Evolutionary conservation across 2,329 filamentous ascomycete species (phyloP).

Genomic region (Colletotrichum kahawae): DNA sequence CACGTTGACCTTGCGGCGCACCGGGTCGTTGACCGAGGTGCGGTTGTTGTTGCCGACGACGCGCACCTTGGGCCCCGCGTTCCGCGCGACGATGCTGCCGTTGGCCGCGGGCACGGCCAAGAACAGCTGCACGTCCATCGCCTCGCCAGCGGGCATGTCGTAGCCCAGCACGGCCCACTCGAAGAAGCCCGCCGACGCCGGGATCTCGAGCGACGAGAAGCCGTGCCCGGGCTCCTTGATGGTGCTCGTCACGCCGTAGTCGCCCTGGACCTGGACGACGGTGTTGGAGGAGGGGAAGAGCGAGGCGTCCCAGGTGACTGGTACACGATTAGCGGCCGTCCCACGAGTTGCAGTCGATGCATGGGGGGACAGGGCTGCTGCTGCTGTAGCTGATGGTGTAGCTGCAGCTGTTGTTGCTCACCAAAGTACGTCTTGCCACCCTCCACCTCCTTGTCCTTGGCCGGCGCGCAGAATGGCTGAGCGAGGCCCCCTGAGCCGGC

Average conservation of each 20-base stretch:
- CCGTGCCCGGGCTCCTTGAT: constrained; percentile 11
- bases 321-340: background rate
- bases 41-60: background rate
- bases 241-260: constrained; percentile 4
- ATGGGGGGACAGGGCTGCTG: background rate
- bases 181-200: constrained; percentile 20
- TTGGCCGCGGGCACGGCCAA: constrained; percentile 13
- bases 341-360: background rate
- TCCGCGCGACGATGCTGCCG: background rate
- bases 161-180: constrained; percentile 10
- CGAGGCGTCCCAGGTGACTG: constrained; percentile 23
- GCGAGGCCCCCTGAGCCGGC: constrained; percentile 9
- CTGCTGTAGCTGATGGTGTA: background rate
- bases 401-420: background rate
- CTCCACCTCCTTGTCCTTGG: background rate
- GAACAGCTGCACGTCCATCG: constrained; percentile 13
- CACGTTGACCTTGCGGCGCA: background rate
- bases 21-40: background rate
- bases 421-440: constrained; percentile 22
- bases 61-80: constrained; percentile 18
- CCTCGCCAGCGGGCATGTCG: constrained; percentile 1
- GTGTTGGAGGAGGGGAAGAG: constrained; percentile 17
- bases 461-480: constrained; percentile 22
- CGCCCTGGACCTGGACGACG: constrained; percentile 18
- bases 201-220: constrained; percentile 15